Conservation (phyloP, 2,329 filamentous ascomycete species). For the Alternaria incomplexa region DNA sequence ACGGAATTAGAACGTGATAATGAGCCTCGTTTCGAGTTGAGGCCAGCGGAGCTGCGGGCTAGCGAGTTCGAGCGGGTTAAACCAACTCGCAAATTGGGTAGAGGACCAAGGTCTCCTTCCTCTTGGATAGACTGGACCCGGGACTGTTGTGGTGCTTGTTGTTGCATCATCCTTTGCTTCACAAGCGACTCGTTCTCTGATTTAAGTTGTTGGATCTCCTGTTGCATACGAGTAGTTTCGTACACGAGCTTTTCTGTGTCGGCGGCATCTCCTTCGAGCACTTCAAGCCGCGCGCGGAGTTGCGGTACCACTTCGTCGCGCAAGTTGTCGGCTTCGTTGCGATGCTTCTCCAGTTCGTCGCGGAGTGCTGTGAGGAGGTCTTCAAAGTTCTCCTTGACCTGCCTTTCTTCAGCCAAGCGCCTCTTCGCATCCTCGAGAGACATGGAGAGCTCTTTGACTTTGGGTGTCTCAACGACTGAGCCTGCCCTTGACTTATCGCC, state of each 20-base stretch:
- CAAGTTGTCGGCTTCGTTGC: constrained; percentile 90
- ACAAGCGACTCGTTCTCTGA: constrained; percentile 67
- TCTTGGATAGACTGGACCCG: constrained; percentile 68
- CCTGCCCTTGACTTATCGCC: constrained; percentile 38
- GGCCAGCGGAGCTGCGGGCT: constrained; percentile 59
- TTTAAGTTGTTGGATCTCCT: constrained; percentile 70
- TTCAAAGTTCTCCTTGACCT: constrained; percentile 91
- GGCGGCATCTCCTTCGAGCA: constrained; percentile 75
- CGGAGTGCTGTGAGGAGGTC: constrained; percentile 85
- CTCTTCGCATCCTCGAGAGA: constrained; percentile 83
- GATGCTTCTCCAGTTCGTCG: constrained; percentile 78
- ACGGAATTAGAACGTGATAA: constrained; percentile 60
- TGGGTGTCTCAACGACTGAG: constrained; percentile 49
- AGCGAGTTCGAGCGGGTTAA: constrained; percentile 72
- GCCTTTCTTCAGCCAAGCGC: constrained; percentile 81
- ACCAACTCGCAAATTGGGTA: constrained; percentile 50
- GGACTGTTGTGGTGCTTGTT: constrained; percentile 54
- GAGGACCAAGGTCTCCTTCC: constrained; percentile 55
- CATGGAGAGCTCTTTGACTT: constrained; percentile 78
- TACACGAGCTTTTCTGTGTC: constrained; percentile 77
- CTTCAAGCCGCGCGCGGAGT: constrained; percentile 76
- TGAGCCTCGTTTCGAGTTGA: constrained; percentile 50
- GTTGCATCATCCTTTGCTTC: constrained; percentile 57
- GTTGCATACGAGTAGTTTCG: constrained; percentile 83
- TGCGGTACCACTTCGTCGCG: constrained; percentile 86